These are phyloP conservation scores for Metschnikowia lunata DNA, from an alignment of 805 yeast genomes.

Conservation along the genomic window DNA sequence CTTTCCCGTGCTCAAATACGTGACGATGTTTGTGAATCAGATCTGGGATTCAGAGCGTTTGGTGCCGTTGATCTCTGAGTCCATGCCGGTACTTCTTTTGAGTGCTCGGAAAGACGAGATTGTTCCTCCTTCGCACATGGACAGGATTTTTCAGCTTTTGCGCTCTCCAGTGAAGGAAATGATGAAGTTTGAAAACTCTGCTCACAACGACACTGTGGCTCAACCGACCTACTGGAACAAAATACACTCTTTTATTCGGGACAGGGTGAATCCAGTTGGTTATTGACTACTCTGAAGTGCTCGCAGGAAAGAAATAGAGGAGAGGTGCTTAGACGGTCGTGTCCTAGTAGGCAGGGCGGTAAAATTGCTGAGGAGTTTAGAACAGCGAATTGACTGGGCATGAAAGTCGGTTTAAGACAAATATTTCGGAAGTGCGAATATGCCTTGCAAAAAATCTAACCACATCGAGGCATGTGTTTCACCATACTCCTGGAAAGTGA, in stretches of 20 bases:
- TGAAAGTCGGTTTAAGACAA: no score
- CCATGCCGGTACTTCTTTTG: constrained; percentile 64
- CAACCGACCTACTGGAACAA: constrained; percentile 77
- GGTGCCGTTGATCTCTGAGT: constrained; percentile 47
- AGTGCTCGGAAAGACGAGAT: constrained; percentile 80
- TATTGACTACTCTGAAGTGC: neutral
- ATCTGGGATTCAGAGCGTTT: constrained; percentile 74
- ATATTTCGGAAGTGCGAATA: no score
- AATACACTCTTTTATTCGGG: constrained; percentile 52
- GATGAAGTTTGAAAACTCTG: constrained; percentile 53
- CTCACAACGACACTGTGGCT: constrained; percentile 79
- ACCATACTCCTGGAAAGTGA: no score
- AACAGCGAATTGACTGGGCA: neutral
- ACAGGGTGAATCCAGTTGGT: constrained; percentile 41
- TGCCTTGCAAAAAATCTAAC: no score
- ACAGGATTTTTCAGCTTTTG: constrained; percentile 49
- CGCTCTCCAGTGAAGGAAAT: constrained; percentile 47
- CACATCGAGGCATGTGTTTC: no score
- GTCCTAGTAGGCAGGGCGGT: no score
- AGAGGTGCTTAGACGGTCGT: no score
- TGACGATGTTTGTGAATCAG: constrained; percentile 66
- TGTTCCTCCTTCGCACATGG: constrained; percentile 87
- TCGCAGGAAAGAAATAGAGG: no score
- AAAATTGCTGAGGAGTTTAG: no score
- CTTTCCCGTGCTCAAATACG: constrained; percentile 59